Evolutionary conservation across 768 basidiomycete species (phyloP), one percentile per base, ranked within the genome.

Genomic region (Macrolepiota fuliginosa): DNA sequence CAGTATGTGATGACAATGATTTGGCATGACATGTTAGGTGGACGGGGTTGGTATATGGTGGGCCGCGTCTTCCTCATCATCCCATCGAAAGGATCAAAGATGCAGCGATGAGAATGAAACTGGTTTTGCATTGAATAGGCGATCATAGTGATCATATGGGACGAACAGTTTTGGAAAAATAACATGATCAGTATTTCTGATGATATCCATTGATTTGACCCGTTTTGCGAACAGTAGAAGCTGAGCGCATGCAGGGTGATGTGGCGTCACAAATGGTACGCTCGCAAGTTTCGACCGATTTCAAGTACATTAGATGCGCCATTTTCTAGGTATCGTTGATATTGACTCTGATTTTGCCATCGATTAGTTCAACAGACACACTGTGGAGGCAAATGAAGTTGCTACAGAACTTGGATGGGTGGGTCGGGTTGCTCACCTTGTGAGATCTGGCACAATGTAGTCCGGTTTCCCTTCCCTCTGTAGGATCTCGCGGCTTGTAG

Each of bases 361-460:
- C 75, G n/a, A 77, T 68, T 69, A 79, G 75, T 45, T 74, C 66
- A 27, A 76, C 77, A 1, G 79, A 77, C 22, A 86, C 76, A 47
- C 84, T 86, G 63, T 4, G 52, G 42, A 19, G 39, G 15, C 12
- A 19, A 9, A 19, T 45, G 19, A 2, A 10, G 17, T 45, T 19
- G 46, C 17, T 29, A 10, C 22, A 24, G 50, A 19, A 27, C 27
- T 35, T 39, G 51, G 24, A 12, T 53, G 54, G 17, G 59, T 12
- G 51, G 61, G 11, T n/a, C 52, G 17, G 27, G 35, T 37, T 36
- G 64, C 85, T 50, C 61, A 92, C 91, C 77, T 79, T 17, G 85
- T 82, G 47, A 96, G 76, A 72, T 93, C 86, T 15, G 78, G 71
- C 13, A 92, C 86, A 49, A 94, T 82, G 68, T 81, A 90, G 67